Evolutionary conservation across 2,329 filamentous ascomycete genomes (phyloP).

Genomic region (Orbilia javanica): DNA sequence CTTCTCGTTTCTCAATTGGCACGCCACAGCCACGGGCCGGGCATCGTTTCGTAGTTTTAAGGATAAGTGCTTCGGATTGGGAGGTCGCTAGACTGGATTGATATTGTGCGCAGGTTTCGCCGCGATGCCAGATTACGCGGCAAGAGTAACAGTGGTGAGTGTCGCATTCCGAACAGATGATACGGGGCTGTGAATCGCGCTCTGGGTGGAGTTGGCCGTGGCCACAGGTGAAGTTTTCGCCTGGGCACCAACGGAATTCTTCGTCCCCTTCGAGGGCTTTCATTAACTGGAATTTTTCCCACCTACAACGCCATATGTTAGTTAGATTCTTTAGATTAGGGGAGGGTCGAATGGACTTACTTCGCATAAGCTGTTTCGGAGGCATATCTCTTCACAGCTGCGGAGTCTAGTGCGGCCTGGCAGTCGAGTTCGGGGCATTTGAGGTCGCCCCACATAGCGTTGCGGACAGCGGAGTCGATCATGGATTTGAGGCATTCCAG

Average conservation of each 20-base stretch:
- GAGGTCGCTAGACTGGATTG: conserved; percentile 38
- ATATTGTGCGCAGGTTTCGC: conserved; percentile 41
- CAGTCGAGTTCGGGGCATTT: conserved; percentile 51
- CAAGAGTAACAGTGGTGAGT: conserved; percentile 51
- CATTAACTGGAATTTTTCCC: conserved; percentile 55
- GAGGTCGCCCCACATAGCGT: conserved; percentile 56
- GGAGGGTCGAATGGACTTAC: background rate
- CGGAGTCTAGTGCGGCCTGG: conserved; percentile 30
- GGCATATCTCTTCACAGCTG: conserved; percentile 39
- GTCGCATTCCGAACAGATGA: conserved; percentile 56
- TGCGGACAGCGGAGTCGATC: conserved; percentile 55
- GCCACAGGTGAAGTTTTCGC: conserved; percentile 45
- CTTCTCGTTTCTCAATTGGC: conserved; percentile 51
- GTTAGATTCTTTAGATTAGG: background rate
- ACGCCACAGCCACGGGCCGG: conserved; percentile 47
- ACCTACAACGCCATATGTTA: conserved; percentile 20
- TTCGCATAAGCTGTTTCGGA: conserved; percentile 49
- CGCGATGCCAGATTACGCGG: conserved; percentile 47
- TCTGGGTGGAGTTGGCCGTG: conserved; percentile 53
- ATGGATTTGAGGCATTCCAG: conserved; percentile 44
- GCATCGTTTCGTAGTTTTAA: conserved; percentile 52
- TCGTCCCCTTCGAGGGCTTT: conserved; percentile 50
- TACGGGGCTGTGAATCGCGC: conserved; percentile 46
- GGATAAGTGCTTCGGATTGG: conserved; percentile 53
- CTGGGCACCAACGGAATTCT: conserved; percentile 56